These are phyloP conservation scores for Coffea eugenioides DNA, from an alignment of 257 asterid species.

Conservation along the genomic window DNA sequence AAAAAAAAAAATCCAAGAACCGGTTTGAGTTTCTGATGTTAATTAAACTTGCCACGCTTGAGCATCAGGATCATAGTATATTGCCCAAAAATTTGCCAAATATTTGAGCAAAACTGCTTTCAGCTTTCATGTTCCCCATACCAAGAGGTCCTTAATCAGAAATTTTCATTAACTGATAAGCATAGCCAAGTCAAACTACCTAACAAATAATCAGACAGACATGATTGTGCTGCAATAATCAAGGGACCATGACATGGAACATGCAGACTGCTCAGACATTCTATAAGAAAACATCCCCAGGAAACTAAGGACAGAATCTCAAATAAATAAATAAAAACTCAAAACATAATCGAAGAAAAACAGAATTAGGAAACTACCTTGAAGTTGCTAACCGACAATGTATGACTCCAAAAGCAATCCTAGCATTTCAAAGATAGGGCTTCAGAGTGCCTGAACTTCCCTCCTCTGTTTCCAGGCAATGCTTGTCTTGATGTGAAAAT, in stretches of 20 bases:
- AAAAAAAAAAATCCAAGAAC: neutral
- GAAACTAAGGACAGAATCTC: neutral
- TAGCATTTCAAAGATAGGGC: conserved; percentile 20
- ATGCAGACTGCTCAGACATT: neutral
- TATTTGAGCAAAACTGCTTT: conserved; percentile 3
- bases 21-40: neutral
- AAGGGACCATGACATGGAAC: neutral
- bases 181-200: neutral
- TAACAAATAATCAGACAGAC: neutral
- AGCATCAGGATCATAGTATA: conserved; percentile 1
- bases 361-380: conserved; percentile 24
- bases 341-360: neutral
- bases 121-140: conserved; percentile 1
- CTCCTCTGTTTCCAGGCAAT: conserved; percentile 14
- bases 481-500: conserved; percentile 21
- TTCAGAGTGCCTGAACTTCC: conserved; percentile 17
- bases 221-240: neutral
- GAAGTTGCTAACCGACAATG: conserved; percentile 14
- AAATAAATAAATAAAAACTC: neutral
- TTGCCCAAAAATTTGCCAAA: conserved; percentile 2
- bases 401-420: conserved; percentile 16
- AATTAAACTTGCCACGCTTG: conserved; percentile 4
- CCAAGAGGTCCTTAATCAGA: neutral
- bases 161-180: neutral
- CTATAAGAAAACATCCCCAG: neutral